phyloP scores from a whole-genome alignment of 2,329 filamentous ascomycete genomes.

The Apiospora arundinis region DNA sequence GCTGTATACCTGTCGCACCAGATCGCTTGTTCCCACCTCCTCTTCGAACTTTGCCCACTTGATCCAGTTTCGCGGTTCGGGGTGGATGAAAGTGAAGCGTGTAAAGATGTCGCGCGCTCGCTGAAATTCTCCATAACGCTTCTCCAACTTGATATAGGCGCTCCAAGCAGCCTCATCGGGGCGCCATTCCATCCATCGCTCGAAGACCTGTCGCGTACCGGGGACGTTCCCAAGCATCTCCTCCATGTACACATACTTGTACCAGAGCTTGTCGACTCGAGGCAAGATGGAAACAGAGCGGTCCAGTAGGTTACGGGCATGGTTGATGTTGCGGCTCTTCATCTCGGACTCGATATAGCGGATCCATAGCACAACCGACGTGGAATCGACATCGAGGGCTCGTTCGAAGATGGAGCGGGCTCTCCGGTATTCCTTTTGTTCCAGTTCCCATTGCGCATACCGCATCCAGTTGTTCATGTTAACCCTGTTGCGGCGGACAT shows the following conservation, averaged over 20 bases:
- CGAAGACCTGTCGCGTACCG: slow-evolving; percentile 91
- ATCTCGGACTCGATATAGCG: slow-evolving; percentile 96
- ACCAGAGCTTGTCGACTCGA: slow-evolving; percentile 95
- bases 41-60: slow-evolving; percentile 99
- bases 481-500: slow-evolving; percentile 91
- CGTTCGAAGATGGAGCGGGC: slow-evolving; percentile 94
- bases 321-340: slow-evolving; percentile 94
- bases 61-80: slow-evolving; percentile 96
- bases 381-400: slow-evolving; percentile 89
- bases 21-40: slow-evolving; percentile 88
- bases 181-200: slow-evolving; percentile 98
- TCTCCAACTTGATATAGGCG: slow-evolving; percentile 96
- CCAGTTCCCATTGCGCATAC: slow-evolving; percentile 96
- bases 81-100: slow-evolving; percentile 89
- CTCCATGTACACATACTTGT: slow-evolving; percentile 99
- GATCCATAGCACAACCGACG: slow-evolving; percentile 86
- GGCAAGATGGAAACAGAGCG: slow-evolving; percentile 92
- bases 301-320: slow-evolving; percentile 92
- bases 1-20: slow-evolving; percentile 91
- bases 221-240: slow-evolving; percentile 95
- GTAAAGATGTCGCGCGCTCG: slow-evolving; percentile 89
- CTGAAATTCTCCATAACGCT: slow-evolving; percentile 91
- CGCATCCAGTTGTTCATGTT: slow-evolving; percentile 99
- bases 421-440: slow-evolving; percentile 95
- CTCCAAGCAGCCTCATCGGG: slow-evolving; percentile 95